Base-by-base conservation (phyloP, 2,329 filamentous ascomycete genomes). In the Fusarium palustre region DNA sequence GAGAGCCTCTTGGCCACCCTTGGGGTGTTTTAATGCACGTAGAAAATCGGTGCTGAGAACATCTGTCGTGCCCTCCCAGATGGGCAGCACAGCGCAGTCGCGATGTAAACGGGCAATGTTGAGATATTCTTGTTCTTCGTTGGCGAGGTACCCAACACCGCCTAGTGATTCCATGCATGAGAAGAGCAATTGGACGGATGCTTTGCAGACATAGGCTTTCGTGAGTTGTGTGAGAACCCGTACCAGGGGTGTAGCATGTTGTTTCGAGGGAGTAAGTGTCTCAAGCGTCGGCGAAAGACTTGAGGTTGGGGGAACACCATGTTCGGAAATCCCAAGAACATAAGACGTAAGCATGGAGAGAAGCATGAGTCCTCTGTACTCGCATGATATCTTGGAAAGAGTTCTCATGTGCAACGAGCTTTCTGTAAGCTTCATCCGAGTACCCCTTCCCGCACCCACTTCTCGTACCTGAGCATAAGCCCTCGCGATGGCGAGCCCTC, bases 51-150 rank as follows among this genome's bases (percentile, higher is more conserved):
- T 82, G 7, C 87, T 87, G 57, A 93, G 81, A 8, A 93, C 89
- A 71, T 92, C 90, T 0, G 90, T 92, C 0, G 91, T 93, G 1
- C 91, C 90, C 76, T 92, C 90, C 89, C 90, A 92, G 49, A 93
- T 92, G 16, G 86, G 84, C 52, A 87, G 79, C 4, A 92, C 90
- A 10, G 79, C 82, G 3, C 85, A 87, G 70, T 93, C 91, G 10
- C 91, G 85, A 71, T 88, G 88, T 1, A 92, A 80, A 9, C 89
- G 84, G 0, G 90, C 85, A 5, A 93, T 79, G 72, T 93, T 93
- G 59, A 92, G 80, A 38, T 88, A 84, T 50, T 89, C 87, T 60
- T 88, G 86, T 61, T 88, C 85, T 38, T 85, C 82, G 70, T 91
- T 91, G 72, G 89, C 83, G 25, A 90, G 83, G 69, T 91, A 92